Evolutionary conservation across 768 basidiomycete genomes (phyloP).

Genomic region (Leccinum boreale): DNA sequence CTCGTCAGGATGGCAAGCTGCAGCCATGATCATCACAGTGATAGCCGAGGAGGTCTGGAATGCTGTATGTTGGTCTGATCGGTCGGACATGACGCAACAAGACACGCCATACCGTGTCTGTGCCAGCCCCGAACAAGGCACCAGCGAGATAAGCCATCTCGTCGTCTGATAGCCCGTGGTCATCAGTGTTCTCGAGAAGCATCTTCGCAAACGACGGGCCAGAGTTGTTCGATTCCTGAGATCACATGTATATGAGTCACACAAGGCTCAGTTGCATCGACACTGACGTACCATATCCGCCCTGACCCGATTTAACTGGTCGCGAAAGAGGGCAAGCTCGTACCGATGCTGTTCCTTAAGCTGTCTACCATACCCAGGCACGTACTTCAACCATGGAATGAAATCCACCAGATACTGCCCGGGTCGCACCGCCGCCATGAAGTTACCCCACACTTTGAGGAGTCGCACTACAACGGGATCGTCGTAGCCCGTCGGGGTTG

Average conservation of each 20-base stretch:
- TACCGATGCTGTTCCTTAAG: constrained; percentile 49
- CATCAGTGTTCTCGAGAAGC: constrained; percentile 46
- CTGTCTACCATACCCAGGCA: constrained; percentile 56
- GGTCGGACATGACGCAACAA: too few relatives aligned
- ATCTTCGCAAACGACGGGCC: constrained; percentile 44
- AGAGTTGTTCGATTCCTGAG: constrained; percentile 8
- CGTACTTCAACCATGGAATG: constrained; percentile 34
- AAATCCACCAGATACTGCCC: constrained; percentile 33
- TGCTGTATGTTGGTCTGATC: background rate
- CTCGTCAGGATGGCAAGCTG: constrained; percentile 47
- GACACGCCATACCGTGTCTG: constrained; percentile 42
- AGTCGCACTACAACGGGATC: constrained; percentile 18
- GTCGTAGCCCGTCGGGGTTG: constrained; percentile 14
- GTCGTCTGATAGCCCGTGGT: constrained; percentile 46
- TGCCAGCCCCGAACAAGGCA: constrained; percentile 56
- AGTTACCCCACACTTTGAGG: constrained; percentile 14
- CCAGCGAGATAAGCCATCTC: constrained; percentile 61
- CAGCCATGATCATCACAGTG: constrained; percentile 44
- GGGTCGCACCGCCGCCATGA: constrained; percentile 31
- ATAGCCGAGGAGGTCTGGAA: constrained; percentile 47
- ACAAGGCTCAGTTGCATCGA: background rate
- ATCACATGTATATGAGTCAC: background rate
- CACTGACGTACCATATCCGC: constrained; percentile 2
- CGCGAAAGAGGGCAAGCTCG: constrained; percentile 49
- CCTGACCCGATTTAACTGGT: constrained; percentile 32